Evolutionary conservation across 805 yeast genomes (phyloP).

Genomic region (Yamadazyma nakazawae): DNA sequence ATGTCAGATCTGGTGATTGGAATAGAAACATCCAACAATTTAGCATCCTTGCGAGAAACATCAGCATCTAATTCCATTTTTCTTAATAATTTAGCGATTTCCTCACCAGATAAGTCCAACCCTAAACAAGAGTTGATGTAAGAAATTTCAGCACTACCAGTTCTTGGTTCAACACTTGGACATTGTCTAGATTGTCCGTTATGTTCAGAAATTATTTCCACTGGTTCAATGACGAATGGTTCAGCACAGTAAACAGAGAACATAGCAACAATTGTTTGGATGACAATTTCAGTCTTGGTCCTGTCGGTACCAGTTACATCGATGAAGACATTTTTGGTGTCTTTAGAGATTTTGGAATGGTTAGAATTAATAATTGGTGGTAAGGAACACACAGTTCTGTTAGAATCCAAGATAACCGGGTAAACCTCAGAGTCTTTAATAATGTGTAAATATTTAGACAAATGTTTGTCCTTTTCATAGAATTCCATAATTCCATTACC

Average conservation of each 20-base stretch:
- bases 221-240: constrained; percentile 87
- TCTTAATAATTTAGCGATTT: constrained; percentile 62
- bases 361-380: constrained; percentile 97
- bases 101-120: constrained; percentile 63
- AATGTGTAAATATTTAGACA: constrained; percentile 84
- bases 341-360: constrained; percentile 78
- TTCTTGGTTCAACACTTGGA: constrained; percentile 70
- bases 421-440: constrained; percentile 84
- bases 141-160: constrained; percentile 66
- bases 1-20: constrained; percentile 97
- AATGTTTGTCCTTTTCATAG: constrained; percentile 85
- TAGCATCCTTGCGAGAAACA: constrained; percentile 44
- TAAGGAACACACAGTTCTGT: constrained; percentile 77
- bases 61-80: constrained; percentile 79
- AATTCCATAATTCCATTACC: constrained; percentile 83
- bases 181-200: constrained; percentile 69
- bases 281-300: constrained; percentile 90
- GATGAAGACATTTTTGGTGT: constrained; percentile 84
- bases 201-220: constrained; percentile 78
- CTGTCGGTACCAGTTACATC: constrained; percentile 94
- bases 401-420: constrained; percentile 83
- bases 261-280: constrained; percentile 93
- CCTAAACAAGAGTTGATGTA: constrained; percentile 94
- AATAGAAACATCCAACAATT: constrained; percentile 60
- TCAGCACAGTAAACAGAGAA: constrained; percentile 81